phyloP scores from a whole-genome alignment of 2,329 filamentous ascomycete genomes.

The Fusarium buharicum region DNA sequence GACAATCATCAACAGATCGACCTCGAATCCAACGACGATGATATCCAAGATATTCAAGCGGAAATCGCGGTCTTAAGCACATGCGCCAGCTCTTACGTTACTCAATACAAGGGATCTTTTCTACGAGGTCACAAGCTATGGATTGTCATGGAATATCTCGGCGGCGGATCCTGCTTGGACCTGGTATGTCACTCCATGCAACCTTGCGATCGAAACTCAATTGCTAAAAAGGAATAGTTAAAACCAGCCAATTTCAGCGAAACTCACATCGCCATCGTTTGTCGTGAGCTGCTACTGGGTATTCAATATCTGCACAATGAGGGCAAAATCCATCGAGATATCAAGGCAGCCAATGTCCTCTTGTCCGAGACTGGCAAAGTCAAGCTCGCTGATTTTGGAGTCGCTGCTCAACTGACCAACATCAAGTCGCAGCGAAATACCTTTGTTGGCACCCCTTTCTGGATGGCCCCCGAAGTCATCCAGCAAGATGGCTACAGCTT shows the following conservation, averaged over 20 bases:
- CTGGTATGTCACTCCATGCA: conserved; percentile 66
- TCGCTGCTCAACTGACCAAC: conserved; percentile 94
- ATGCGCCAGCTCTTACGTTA: conserved; percentile 92
- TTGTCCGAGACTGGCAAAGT: conserved; percentile 90
- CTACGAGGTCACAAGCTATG: conserved; percentile 96
- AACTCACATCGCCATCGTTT: conserved; percentile 91
- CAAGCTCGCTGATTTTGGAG: conserved; percentile 96
- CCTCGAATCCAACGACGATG: conserved; percentile 97
- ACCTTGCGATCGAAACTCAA: conserved; percentile 7
- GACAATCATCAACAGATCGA: conserved; percentile 76
- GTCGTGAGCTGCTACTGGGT: conserved; percentile 87
- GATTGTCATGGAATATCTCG: conserved; percentile 99
- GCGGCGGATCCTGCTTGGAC: conserved; percentile 94
- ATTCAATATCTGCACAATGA: conserved; percentile 93
- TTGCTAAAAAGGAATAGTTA: conserved; percentile 63
- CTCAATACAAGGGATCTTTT: conserved; percentile 96
- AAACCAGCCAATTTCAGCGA: conserved; percentile 92
- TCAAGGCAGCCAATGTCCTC: conserved; percentile 96
- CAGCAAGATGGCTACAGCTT: conserved; percentile 85
- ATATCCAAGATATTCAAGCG: conserved; percentile 97
- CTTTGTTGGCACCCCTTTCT: conserved; percentile 96
- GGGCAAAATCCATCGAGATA: conserved; percentile 95
- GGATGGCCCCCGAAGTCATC: conserved; percentile 97
- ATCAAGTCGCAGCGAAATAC: conserved; percentile 98
- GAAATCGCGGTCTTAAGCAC: conserved; percentile 96